phyloP scores from a whole-genome alignment of 129 eudicot genomes.

The Heracleum sosnowskyi region DNA sequence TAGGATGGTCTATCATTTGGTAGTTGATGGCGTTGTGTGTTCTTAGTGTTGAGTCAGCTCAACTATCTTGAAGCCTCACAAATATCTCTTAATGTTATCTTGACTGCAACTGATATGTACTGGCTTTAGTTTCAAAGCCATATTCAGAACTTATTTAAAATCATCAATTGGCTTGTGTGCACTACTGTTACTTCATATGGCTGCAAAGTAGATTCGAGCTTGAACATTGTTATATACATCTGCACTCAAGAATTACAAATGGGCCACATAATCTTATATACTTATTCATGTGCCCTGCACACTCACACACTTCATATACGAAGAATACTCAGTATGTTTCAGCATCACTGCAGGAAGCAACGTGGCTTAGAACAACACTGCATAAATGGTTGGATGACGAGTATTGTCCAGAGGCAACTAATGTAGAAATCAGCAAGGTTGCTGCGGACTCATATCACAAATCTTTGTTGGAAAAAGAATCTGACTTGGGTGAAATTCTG shows the following conservation, averaged over 20 bases:
- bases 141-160: neutral
- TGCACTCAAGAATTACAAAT: neutral
- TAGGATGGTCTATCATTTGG: neutral
- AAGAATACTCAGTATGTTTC: constrained; percentile 14
- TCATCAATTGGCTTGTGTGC: neutral
- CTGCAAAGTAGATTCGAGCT: neutral
- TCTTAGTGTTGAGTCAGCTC: neutral
- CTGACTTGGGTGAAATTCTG: constrained; percentile 77
- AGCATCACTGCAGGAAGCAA: constrained; percentile 59
- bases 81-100: neutral
- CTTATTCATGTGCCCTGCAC: neutral
- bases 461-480: constrained; percentile 50
- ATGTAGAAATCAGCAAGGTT: constrained; percentile 65
- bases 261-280: neutral
- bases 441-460: constrained; percentile 69
- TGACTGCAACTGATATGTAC: neutral
- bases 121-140: neutral
- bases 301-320: neutral
- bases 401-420: constrained; percentile 80
- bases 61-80: neutral
- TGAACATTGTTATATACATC: neutral
- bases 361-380: constrained; percentile 76
- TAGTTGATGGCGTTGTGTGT: neutral
- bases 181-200: neutral
- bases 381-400: constrained; percentile 94